These are phyloP conservation scores for Venturia oleaginea DNA, from an alignment of 2,329 filamentous ascomycete species.

Conservation along the genomic window DNA sequence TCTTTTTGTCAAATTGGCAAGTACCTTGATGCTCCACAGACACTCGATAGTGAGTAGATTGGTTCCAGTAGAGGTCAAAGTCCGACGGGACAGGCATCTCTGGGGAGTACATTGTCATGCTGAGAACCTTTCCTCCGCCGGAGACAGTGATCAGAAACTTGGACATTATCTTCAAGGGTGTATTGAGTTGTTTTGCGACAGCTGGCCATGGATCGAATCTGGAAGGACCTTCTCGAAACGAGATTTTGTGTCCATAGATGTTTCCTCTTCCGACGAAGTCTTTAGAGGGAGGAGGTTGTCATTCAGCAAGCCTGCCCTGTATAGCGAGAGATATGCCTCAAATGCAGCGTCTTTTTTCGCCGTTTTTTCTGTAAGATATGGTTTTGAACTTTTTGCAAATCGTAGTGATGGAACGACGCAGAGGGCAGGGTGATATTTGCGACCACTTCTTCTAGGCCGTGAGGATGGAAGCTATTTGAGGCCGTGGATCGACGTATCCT, in stretches of 20 bases:
- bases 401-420: constrained; percentile 57
- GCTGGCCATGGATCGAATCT: constrained; percentile 8
- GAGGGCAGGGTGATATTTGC: constrained; percentile 64
- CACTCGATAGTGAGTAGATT: constrained; percentile 18
- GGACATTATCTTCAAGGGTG: background rate
- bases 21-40: background rate
- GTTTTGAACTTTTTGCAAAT: constrained; percentile 37
- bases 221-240: background rate
- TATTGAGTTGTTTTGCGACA: background rate
- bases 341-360: constrained; percentile 78
- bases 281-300: constrained; percentile 61
- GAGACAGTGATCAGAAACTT: background rate
- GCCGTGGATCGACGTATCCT: constrained; percentile 54
- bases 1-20: background rate
- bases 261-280: constrained; percentile 2
- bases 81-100: constrained; percentile 19
- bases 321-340: constrained; percentile 63
- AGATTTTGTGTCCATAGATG: constrained; percentile 14
- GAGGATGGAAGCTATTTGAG: constrained; percentile 55
- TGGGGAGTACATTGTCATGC: constrained; percentile 20
- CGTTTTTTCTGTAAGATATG: constrained; percentile 63
- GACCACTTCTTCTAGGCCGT: constrained; percentile 28
- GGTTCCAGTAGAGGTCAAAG: constrained; percentile 26
- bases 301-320: constrained; percentile 63
- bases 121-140: background rate